Conservation (phyloP, 805 yeast species). For the Suhomyces emberorum region DNA sequence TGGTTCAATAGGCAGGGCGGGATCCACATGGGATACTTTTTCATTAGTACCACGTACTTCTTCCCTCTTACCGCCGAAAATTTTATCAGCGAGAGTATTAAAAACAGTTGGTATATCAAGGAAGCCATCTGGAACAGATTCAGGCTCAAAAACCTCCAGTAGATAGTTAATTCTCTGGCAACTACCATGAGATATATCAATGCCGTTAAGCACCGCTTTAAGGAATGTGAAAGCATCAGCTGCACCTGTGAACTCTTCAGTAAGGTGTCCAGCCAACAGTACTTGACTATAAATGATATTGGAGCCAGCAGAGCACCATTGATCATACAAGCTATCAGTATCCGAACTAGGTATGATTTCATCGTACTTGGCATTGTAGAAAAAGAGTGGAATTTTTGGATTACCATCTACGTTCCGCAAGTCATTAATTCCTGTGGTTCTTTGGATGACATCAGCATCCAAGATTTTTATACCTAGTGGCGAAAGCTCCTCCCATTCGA, state of each 20-base stretch:
- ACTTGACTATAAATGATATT: neutral
- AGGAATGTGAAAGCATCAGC: neutral
- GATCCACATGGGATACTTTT: too few relatives aligned
- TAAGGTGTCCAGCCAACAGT: neutral
- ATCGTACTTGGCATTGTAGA: conserved; percentile 10
- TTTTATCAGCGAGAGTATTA: too few relatives aligned
- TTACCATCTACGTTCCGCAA: neutral
- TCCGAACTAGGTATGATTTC: conserved; percentile 8
- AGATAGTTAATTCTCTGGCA: neutral
- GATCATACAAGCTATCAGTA: neutral
- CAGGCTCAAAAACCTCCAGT: neutral
- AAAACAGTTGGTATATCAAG: too few relatives aligned
- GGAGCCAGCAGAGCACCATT: neutral
- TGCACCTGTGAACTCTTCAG: neutral
- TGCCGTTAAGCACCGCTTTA: neutral
- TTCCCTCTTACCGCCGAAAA: too few relatives aligned
- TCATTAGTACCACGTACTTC: too few relatives aligned
- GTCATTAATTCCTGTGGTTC: neutral
- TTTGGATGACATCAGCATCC: neutral
- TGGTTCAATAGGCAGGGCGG: too few relatives aligned
- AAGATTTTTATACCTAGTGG: neutral
- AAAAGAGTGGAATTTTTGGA: conserved; percentile 11
- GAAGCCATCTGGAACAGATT: neutral
- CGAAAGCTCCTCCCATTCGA: neutral
- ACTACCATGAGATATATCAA: neutral